Conservation (phyloP, 2,329 filamentous ascomycete species). For the Cryphonectria japonica region DNA sequence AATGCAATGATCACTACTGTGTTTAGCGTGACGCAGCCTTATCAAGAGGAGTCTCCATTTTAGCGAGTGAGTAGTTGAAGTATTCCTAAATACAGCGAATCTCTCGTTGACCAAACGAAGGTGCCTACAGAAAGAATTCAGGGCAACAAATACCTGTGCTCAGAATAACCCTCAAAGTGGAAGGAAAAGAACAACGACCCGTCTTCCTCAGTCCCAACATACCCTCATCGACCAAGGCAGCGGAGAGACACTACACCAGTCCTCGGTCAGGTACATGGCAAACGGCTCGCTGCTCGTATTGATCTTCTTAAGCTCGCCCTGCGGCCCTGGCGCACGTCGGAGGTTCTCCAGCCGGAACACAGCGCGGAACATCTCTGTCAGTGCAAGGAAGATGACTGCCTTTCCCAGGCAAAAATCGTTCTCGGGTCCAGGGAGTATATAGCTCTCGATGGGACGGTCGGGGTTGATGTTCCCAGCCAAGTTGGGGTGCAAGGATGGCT, state of each 20-base stretch:
- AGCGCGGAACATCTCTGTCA: slow-evolving; percentile 70
- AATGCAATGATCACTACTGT: too few relatives aligned
- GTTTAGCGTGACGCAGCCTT: too few relatives aligned
- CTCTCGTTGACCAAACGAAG: too few relatives aligned
- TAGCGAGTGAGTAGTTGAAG: too few relatives aligned
- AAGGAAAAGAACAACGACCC: not conserved
- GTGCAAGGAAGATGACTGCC: slow-evolving; percentile 61
- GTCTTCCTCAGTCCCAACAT: slow-evolving; percentile 35
- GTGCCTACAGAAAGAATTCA: not conserved
- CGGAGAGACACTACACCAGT: slow-evolving; percentile 52
- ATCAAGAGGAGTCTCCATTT: too few relatives aligned
- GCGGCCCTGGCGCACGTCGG: slow-evolving; percentile 62
- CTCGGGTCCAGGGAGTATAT: slow-evolving; percentile 67
- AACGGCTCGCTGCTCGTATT: slow-evolving; percentile 53
- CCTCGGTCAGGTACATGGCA: slow-evolving; percentile 67
- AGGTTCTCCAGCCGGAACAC: slow-evolving; percentile 65
- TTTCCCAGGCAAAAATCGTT: slow-evolving; percentile 66
- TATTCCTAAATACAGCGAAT: too few relatives aligned
- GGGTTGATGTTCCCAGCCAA: slow-evolving; percentile 62
- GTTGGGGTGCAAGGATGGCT: slow-evolving; percentile 59
- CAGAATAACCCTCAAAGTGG: not conserved
- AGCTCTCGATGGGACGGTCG: slow-evolving; percentile 63
- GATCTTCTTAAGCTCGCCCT: slow-evolving; percentile 71
- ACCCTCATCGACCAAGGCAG: slow-evolving; percentile 42
- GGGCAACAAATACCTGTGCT: not conserved